A percentile compares a stretch with the other conserved stretches of the same genome.
Evolutionary conservation across 2,329 filamentous ascomycete species (phyloP).

Genomic region (Aspergillus aculeatus): DNA sequence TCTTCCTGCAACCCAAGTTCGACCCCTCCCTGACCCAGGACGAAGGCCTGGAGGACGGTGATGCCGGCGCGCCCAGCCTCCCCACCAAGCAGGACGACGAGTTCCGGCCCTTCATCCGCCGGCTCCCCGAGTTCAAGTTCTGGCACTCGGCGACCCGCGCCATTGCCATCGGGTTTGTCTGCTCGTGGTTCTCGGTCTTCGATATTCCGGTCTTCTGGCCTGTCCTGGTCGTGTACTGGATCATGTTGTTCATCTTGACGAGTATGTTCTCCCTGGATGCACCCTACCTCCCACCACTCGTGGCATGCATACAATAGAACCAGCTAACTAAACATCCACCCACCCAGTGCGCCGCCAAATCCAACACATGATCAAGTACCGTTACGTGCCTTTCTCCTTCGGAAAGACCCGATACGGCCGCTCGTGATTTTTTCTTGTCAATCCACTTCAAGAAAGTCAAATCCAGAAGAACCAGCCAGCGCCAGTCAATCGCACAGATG

Average conservation of each 20-base stretch:
- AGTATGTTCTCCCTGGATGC: conserved; percentile 61
- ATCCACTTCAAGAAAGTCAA: not conserved
- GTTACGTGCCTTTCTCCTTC: conserved; percentile 90
- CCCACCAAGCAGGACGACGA: conserved; percentile 97
- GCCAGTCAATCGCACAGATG: not conserved
- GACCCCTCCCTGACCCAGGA: conserved; percentile 94
- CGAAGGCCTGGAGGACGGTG: conserved; percentile 93
- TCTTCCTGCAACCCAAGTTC: conserved; percentile 97
- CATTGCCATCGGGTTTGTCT: conserved; percentile 76
- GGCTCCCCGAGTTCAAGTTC: conserved; percentile 99
- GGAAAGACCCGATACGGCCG: conserved; percentile 77
- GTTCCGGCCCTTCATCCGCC: conserved; percentile 94
- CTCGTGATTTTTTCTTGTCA: conserved; percentile 24
- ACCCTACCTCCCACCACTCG: not conserved
- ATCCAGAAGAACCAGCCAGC: not conserved
- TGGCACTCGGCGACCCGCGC: conserved; percentile 95
- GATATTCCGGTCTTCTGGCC: conserved; percentile 99
- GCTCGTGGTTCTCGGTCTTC: conserved; percentile 91
- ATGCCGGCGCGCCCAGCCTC: conserved; percentile 64
- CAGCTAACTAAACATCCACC: conserved; percentile 13
- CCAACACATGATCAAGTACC: conserved; percentile 99
- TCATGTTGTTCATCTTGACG: conserved; percentile 92
- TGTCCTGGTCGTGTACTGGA: conserved; percentile 96
- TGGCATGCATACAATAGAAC: not conserved
- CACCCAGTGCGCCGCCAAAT: conserved; percentile 91